Percentiles rank a stretch among this genome's conserved stretches.
Evolutionary conservation across 495 filamentous ascomycete species (phyloP).

Genomic region (Hypoxylon cercidicola): DNA sequence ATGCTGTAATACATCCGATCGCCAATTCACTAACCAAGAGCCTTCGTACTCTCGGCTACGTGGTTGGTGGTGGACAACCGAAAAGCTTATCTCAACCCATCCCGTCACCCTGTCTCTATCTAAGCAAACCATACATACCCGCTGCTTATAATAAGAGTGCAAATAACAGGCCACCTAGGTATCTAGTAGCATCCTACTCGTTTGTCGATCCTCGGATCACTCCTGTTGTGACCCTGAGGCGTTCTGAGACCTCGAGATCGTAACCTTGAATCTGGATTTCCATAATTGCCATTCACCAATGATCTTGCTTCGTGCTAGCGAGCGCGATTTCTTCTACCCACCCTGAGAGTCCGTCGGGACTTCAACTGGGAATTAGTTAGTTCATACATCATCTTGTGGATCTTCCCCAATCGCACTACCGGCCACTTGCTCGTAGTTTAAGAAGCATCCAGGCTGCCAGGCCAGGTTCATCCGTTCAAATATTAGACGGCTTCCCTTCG

Average conservation of each 20-base stretch:
- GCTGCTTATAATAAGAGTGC: not conserved
- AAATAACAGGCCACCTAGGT: not conserved
- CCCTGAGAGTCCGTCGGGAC: not conserved
- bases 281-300: not conserved
- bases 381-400: slow-evolving; percentile 24
- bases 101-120: slow-evolving; percentile 1
- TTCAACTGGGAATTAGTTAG: too few relatives aligned
- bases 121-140: not conserved
- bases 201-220: slow-evolving; percentile 5
- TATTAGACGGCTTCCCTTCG: not conserved
- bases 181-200: not conserved
- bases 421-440: not conserved
- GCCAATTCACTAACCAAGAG: not conserved
- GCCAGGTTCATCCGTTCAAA: not conserved
- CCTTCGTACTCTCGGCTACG: not conserved
- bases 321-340: slow-evolving; percentile 1
- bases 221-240: slow-evolving; percentile 5
- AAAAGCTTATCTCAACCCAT: slow-evolving; percentile 29
- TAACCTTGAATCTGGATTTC: not conserved
- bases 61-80: not conserved
- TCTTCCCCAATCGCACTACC: not conserved
- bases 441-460: too few relatives aligned
- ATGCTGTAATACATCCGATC: slow-evolving; percentile 1
- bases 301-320: not conserved
- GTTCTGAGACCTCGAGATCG: not conserved